Conservation (phyloP, 2,329 filamentous ascomycete genomes). For the Colletotrichum filicis region DNA sequence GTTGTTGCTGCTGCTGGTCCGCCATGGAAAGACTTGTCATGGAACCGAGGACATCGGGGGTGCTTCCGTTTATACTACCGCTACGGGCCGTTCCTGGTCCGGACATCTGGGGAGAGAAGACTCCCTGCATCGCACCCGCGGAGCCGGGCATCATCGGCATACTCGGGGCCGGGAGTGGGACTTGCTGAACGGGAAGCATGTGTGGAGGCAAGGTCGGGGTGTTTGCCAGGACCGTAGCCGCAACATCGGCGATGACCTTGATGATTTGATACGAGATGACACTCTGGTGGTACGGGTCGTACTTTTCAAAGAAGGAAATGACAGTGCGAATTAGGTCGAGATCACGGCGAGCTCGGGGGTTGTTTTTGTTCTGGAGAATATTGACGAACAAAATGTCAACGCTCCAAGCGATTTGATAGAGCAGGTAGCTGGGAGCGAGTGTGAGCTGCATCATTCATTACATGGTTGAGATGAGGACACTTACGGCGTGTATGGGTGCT, state of each 20-base stretch:
- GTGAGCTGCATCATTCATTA: neutral
- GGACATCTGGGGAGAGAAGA: neutral
- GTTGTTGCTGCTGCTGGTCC: slow-evolving; percentile 8
- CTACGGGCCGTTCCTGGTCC: neutral
- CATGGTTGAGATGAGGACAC: neutral
- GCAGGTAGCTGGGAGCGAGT: neutral
- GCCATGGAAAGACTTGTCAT: slow-evolving; percentile 29
- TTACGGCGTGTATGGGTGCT: slow-evolving; percentile 25
- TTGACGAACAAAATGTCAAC: slow-evolving; percentile 30
- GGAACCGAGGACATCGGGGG: slow-evolving; percentile 1
- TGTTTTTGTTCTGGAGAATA: slow-evolving; percentile 26
- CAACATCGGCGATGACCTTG: slow-evolving; percentile 22
- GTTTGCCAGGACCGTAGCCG: slow-evolving; percentile 27
- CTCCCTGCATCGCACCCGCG: neutral
- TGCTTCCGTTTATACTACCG: slow-evolving; percentile 5
- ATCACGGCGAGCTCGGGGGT: slow-evolving; percentile 22
- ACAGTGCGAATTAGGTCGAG: slow-evolving; percentile 30
- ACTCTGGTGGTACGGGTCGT: slow-evolving; percentile 13
- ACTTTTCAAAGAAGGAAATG: slow-evolving; percentile 30
- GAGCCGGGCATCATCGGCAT: neutral
- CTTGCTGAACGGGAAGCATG: slow-evolving; percentile 13
- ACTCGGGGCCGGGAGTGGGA: neutral
- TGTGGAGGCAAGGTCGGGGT: slow-evolving; percentile 28
- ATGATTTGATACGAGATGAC: slow-evolving; percentile 24
- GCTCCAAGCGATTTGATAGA: slow-evolving; percentile 30